These are phyloP conservation scores for Chenopodium berlandieri DNA, from an alignment of 148 eudicot species.

Conservation along the genomic window DNA sequence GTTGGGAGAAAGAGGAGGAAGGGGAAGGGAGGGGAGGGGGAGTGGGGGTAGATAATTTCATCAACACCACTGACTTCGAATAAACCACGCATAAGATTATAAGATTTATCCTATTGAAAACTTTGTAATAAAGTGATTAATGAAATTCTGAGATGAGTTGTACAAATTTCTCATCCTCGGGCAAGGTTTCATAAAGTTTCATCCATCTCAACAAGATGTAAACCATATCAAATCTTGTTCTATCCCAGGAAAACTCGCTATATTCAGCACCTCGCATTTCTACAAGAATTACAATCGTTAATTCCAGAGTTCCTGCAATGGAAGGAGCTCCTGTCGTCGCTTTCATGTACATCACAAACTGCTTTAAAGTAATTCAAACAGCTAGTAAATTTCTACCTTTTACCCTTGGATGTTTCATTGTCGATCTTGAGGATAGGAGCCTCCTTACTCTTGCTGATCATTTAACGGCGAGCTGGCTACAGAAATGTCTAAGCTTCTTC, in stretches of 20 bases:
- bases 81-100: too few relatives aligned
- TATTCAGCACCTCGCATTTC: background rate
- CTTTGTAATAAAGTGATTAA: background rate
- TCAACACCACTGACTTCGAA: too few relatives aligned
- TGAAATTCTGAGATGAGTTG: background rate
- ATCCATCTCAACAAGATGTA: background rate
- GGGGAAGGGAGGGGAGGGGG: too few relatives aligned
- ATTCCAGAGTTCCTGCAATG: background rate
- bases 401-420: background rate
- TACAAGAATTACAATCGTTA: constrained; percentile 12
- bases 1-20: too few relatives aligned
- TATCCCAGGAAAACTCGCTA: background rate
- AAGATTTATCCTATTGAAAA: too few relatives aligned
- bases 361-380: background rate
- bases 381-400: background rate
- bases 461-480: constrained; percentile 53
- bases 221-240: background rate
- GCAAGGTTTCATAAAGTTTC: background rate
- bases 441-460: constrained; percentile 45
- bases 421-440: constrained; percentile 13
- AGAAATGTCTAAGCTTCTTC: constrained; percentile 70
- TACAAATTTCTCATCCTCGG: background rate
- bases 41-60: too few relatives aligned
- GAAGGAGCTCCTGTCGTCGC: constrained; percentile 8
- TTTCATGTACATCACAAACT: constrained; percentile 12